These are phyloP conservation scores for Russula griseocarnosa DNA, from an alignment of 768 basidiomycete species.

Conservation along the genomic window DNA sequence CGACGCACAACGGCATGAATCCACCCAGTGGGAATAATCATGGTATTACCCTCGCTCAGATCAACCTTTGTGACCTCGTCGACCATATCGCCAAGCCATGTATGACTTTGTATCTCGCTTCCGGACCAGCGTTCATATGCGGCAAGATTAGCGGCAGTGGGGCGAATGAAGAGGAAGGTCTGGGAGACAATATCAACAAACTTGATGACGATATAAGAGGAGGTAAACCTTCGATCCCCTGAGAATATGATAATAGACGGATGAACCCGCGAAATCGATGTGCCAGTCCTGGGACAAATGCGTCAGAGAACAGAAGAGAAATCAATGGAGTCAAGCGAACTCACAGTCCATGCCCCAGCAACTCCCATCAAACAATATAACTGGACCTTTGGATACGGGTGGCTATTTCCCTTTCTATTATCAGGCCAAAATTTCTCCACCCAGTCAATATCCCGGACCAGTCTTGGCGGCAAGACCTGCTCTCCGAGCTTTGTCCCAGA, in stretches of 20 bases:
- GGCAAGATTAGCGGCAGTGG: conserved; percentile 77
- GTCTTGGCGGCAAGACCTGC: conserved; percentile 72
- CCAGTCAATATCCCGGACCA: conserved; percentile 92
- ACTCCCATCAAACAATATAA: conserved; percentile 98
- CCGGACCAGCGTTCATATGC: conserved; percentile 95
- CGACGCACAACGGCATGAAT: conserved; percentile 90
- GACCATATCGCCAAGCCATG: conserved; percentile 90
- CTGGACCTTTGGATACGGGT: conserved; percentile 88
- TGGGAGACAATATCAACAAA: conserved; percentile 34
- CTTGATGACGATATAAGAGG: background rate
- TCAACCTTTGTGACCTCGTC: conserved; percentile 88
- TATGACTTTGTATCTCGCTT: conserved; percentile 78
- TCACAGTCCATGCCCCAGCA: conserved; percentile 86
- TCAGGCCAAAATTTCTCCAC: conserved; percentile 94
- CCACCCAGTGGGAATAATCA: conserved; percentile 96
- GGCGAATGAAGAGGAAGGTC: conserved; percentile 94
- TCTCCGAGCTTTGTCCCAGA: conserved; percentile 80
- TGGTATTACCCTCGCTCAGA: conserved; percentile 72
- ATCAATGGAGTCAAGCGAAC: conserved; percentile 31
- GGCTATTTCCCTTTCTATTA: conserved; percentile 61
- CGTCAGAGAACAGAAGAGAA: conserved; percentile 9
- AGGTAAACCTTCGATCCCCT: conserved; percentile 69
- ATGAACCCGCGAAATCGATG: conserved; percentile 95
- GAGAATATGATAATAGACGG: conserved; percentile 95
- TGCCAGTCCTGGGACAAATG: conserved; percentile 82